phyloP scores from a whole-genome alignment of 108 stramenopile genomes.

The Nannochloropsis salina region DNA sequence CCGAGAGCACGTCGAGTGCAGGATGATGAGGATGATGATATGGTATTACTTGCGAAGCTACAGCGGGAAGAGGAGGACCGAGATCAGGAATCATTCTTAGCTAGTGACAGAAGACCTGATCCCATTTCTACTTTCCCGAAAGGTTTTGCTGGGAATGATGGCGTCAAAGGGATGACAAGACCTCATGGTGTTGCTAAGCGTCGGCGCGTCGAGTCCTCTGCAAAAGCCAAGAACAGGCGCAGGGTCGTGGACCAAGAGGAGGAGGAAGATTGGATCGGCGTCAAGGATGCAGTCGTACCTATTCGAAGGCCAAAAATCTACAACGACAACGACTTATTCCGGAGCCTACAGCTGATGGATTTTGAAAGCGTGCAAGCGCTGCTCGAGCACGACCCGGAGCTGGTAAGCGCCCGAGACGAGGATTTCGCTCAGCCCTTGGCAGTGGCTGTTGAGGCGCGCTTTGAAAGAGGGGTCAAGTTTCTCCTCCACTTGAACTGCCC shows the following conservation, averaged over 20 bases:
- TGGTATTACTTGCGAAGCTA: neutral
- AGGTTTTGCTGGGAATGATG: too few species aligned
- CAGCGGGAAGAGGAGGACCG: neutral
- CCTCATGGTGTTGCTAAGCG: too few species aligned
- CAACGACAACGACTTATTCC: conserved; percentile 20
- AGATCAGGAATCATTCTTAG: neutral
- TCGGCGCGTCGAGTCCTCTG: too few species aligned
- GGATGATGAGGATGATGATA: neutral
- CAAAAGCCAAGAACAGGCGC: too few species aligned
- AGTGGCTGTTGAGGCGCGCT: neutral
- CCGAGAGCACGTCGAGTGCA: neutral
- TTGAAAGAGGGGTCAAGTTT: neutral
- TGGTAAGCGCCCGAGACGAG: neutral
- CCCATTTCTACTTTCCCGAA: too few species aligned
- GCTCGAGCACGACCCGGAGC: neutral
- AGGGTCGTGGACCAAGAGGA: neutral
- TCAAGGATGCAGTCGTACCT: neutral
- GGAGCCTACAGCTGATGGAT: neutral
- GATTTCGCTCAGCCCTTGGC: conserved; percentile 3
- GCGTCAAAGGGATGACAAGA: too few species aligned
- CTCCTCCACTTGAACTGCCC: neutral
- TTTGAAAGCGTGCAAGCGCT: conserved; percentile 11
- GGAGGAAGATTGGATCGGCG: neutral
- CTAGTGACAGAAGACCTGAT: too few species aligned
- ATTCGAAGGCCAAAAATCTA: neutral